Evolutionary conservation across 768 basidiomycete species (phyloP), one percentile per base, ranked within the genome.

Genomic region (Chalciporus chontae): DNA sequence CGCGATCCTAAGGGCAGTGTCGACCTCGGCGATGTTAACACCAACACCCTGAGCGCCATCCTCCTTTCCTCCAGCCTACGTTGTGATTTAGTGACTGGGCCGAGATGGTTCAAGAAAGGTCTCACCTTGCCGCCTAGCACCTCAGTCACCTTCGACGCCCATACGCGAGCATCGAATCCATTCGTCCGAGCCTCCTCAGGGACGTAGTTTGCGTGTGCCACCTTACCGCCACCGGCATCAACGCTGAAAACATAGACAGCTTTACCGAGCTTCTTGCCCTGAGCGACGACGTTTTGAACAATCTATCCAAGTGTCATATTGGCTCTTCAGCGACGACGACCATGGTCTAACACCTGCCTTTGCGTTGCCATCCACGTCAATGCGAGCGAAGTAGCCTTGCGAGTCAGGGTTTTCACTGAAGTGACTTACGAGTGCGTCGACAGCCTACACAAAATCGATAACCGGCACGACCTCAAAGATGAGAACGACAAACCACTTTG

Each of bases 21-120:
- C 70, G 3, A 92, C 69, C 68, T 79, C 84, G 21, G 68, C 69
- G 1, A 77, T 67, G 53, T 90, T 77, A 3, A 74, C 69, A 26
- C 96, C 96, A 13, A 95, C 83, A 21, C 96, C 96, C 62, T 94
- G 92, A 2, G 88, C 87, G 48, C 81, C 78, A 32, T 98, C 96
- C 51, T 91, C 91, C 69, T 94, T 97, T 13, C 96, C 96, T 47
- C 96, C 96, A 45, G 92, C 92, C 91, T 94, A 49, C 46, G 47
- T 51, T 24, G 34, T 50, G 21, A 44, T 32, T 52, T 29, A 23
- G 47, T 65, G 27, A 40, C 8, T 40, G 45, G 45, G 50, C 17
- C 46, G 38, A 46, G 9, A 27, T 36, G 21, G 40, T 14, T 24
- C 18, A 17, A 2, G 9, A 3, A 60, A 72, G 0, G 23, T n/a